Base-by-base conservation (phyloP, 2,329 filamentous ascomycete species). In the Aphanoascus verrucosus region DNA sequence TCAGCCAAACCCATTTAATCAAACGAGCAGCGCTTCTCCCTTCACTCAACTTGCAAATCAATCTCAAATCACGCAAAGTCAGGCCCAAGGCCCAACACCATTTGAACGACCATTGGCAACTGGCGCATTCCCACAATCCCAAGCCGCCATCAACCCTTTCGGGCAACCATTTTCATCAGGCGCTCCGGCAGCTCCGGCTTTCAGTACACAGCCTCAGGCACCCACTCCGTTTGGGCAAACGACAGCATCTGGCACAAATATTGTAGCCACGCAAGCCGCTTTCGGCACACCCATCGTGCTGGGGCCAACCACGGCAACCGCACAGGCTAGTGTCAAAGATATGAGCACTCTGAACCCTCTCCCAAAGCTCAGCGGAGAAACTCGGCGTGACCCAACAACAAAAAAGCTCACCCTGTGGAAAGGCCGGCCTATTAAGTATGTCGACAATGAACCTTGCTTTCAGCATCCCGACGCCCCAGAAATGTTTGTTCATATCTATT, bases 401-500 rank as follows among this genome's bases (percentile, higher is more conserved):
- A 67, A 70, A 19, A 66, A 61, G 32, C 67, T 88, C 0, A 65
- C 69, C 0, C 70, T 71, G 55, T 89, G 84, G 74, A 85, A 85
- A 60, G 80, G 80, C 15, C 79, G 78, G 57, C 74, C 74, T 0
- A 82, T 88, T 0, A 67, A 71, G 1, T 87, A 87, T 65, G 74
- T 79, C 59, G 67, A 73, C 31, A 64, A 68, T 17, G 64, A 69
- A 5, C 78, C 82, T 0, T 73, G 71, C 59, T 76, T 73, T 56
- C 62, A 80, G 72, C 50, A 72, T 74, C 59, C 74, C 58, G 57
- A 77, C 37, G 77, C 72, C 53, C 66, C 82, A 60, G 78, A 80
- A 34, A 75, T 69, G 0, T 80, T 78, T 72, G 74, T 78, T 49
- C 81, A 79, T 59, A 83, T 91, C 47, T 86, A 84, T 77, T 89